These are phyloP conservation scores for Saprolegnia diclina DNA, from an alignment of 352 stramenopile genomes.

Conservation along the genomic window DNA sequence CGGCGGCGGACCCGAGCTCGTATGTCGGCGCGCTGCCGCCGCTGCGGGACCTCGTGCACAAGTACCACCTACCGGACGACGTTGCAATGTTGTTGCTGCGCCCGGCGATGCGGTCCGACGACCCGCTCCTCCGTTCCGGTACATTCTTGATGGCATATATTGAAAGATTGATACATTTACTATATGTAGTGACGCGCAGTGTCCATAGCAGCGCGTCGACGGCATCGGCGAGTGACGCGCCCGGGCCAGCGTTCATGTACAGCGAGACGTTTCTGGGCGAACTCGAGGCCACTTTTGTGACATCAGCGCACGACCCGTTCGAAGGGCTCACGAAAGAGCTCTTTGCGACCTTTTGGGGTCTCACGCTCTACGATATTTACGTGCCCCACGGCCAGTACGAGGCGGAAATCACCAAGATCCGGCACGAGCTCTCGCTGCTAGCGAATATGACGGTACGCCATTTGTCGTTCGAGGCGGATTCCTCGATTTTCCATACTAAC, in stretches of 20 bases:
- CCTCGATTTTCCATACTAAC: too few relatives aligned
- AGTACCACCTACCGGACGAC: conserved; percentile 68
- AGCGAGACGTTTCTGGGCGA: conserved; percentile 53
- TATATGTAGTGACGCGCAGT: conserved; percentile 31
- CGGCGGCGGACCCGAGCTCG: conserved; percentile 58
- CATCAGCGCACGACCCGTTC: conserved; percentile 42
- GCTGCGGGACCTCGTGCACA: conserved; percentile 50
- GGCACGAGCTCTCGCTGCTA: conserved; percentile 3
- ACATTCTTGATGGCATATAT: background rate
- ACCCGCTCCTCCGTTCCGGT: conserved; percentile 54
- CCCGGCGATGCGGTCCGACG: conserved; percentile 69
- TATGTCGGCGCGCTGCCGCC: conserved; percentile 72
- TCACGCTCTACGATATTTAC: conserved; percentile 85
- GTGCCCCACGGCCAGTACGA: conserved; percentile 83
- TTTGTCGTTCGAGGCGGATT: background rate
- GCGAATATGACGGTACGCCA: background rate
- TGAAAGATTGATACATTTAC: conserved; percentile 35
- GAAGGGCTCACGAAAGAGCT: conserved; percentile 65
- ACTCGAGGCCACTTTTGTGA: conserved; percentile 39
- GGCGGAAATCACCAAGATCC: conserved; percentile 48
- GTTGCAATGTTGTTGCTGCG: conserved; percentile 73
- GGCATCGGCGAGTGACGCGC: conserved; percentile 25
- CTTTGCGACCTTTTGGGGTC: conserved; percentile 80
- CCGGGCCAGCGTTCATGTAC: conserved; percentile 55
- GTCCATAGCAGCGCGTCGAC: conserved; percentile 25